Percentiles rank a stretch among this genome's conserved stretches.
phyloP scores from a whole-genome alignment of 108 stramenopile species.

The Nannochloropsis salina region DNA sequence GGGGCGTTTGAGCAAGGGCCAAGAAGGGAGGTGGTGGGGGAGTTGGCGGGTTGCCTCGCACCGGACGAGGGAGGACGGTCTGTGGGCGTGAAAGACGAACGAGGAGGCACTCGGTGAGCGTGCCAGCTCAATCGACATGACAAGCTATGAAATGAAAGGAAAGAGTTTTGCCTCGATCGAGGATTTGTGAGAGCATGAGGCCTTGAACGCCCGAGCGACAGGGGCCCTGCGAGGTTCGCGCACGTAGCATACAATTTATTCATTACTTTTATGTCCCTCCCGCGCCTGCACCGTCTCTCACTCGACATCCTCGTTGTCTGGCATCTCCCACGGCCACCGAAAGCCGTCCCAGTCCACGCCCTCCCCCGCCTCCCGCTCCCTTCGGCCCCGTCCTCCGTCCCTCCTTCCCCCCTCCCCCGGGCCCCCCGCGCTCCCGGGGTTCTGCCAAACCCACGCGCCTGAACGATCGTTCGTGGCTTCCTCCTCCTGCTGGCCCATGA shows the following conservation, averaged over 20 bases:
- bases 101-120: not conserved
- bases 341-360: not conserved
- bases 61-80: not conserved
- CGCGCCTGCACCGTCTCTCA: too few relatives aligned
- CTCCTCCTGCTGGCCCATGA: not conserved
- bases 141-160: too few relatives aligned
- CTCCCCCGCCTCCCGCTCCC: not conserved
- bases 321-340: constrained; percentile 11
- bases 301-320: not conserved
- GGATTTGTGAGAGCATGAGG: too few relatives aligned
- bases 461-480: constrained; percentile 11
- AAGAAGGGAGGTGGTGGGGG: not conserved
- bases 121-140: too few relatives aligned
- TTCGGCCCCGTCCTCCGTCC: not conserved
- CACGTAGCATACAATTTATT: too few relatives aligned
- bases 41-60: not conserved
- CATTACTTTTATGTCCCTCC: too few relatives aligned
- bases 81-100: not conserved
- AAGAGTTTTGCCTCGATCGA: too few relatives aligned
- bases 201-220: too few relatives aligned
- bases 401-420: not conserved
- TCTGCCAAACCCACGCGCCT: constrained; percentile 15
- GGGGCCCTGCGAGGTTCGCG: too few relatives aligned
- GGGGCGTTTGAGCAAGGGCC: not conserved
- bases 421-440: not conserved